Evolutionary conservation across 805 yeast species (phyloP).

Genomic region (Cyberlindnera petersonii): DNA sequence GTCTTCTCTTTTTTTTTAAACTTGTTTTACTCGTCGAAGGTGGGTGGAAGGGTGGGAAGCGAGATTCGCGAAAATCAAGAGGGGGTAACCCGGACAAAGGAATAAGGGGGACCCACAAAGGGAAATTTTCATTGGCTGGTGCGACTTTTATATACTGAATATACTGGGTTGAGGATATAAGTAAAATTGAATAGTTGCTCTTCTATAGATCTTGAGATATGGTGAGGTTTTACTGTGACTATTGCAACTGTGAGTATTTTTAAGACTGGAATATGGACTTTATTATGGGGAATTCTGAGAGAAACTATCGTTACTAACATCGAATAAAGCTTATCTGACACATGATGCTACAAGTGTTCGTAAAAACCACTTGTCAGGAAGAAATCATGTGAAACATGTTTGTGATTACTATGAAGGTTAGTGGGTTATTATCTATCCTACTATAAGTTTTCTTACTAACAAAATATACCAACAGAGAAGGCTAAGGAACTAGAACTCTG

Average conservation of each 20-base stretch:
- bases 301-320: slow-evolving; percentile 1
- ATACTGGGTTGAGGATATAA: neutral
- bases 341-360: slow-evolving; percentile 88
- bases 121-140: slow-evolving; percentile 14
- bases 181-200: neutral
- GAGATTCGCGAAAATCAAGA: neutral
- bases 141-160: neutral
- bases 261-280: neutral
- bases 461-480: slow-evolving; percentile 23
- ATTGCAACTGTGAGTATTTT: slow-evolving; percentile 53
- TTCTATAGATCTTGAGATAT: slow-evolving; percentile 21
- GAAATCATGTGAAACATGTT: slow-evolving; percentile 66
- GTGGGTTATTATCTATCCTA: slow-evolving; percentile 21
- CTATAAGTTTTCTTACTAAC: neutral
- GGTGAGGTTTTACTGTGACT: slow-evolving; percentile 80
- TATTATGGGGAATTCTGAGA: neutral
- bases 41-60: neutral
- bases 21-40: slow-evolving; percentile 2
- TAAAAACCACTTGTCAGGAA: slow-evolving; percentile 73
- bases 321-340: slow-evolving; percentile 54
- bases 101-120: neutral
- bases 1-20: neutral
- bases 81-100: neutral
- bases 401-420: slow-evolving; percentile 65
- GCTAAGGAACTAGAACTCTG: slow-evolving; percentile 33